Evolutionary conservation across 225 moss, liverwort and hornwort species (phyloP).

Genomic region (Marchantia polymorpha): DNA sequence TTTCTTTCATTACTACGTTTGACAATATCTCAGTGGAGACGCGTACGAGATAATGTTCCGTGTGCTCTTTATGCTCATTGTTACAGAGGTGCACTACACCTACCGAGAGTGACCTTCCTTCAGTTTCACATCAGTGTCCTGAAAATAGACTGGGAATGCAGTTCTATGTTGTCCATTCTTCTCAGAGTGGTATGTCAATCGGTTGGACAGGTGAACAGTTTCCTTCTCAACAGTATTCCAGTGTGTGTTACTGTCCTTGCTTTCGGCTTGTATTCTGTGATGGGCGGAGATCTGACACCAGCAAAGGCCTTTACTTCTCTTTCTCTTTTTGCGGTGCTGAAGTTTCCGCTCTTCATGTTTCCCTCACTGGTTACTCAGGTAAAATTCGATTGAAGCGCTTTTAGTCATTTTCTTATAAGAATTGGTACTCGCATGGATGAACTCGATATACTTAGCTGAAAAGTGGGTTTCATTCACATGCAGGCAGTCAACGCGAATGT

Average conservation of each 20-base stretch:
- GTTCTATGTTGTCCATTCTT: background rate
- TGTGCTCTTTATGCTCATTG: too few relatives aligned
- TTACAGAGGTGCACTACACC: too few relatives aligned
- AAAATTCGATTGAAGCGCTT: background rate
- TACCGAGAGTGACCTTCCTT: too few relatives aligned
- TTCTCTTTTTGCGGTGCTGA: slow-evolving; percentile 47
- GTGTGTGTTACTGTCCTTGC: slow-evolving; percentile 47
- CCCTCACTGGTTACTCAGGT: slow-evolving; percentile 49
- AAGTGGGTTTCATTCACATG: background rate
- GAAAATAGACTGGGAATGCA: background rate
- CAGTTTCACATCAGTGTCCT: background rate
- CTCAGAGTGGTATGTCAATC: background rate
- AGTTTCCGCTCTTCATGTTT: slow-evolving; percentile 53
- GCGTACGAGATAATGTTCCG: too few relatives aligned
- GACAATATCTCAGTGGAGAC: too few relatives aligned
- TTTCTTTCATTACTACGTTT: too few relatives aligned
- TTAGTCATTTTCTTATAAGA: too few relatives aligned
- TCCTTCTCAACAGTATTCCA: slow-evolving; percentile 52
- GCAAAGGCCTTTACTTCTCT: slow-evolving; percentile 56
- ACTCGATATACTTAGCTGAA: background rate
- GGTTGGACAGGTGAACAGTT: slow-evolving; percentile 32
- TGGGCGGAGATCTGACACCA: slow-evolving; percentile 42
- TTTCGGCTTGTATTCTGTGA: slow-evolving; percentile 39
- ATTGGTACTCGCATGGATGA: too few relatives aligned
- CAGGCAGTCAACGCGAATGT: slow-evolving; percentile 54